Base-by-base conservation (phyloP, 805 yeast species). In the Metschnikowia henanensis region DNA sequence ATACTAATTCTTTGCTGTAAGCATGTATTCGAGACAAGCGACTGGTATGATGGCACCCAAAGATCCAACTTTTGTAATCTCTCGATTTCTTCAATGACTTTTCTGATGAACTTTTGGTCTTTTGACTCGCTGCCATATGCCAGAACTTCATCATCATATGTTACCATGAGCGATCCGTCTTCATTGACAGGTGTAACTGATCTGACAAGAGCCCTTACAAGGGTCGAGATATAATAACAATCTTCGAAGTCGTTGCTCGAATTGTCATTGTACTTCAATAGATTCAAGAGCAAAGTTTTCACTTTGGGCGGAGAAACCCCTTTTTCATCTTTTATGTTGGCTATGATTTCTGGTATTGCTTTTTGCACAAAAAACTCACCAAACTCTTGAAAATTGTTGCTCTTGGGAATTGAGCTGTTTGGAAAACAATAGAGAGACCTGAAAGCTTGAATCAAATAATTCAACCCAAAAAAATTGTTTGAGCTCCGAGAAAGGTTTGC, bases 241-340 rank as follows among this genome's bases (percentile, higher is more conserved):
- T 92, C 98, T 38, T 83, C 79, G 59, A 79, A 92, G 6, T 75
- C 73, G 59, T 92, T 92, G 52, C 77, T 84, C 17, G 87, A 73
- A 59, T 94, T 92, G 53, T 92, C 97, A 58, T 91, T 91, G 65
- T 81, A 92, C 45, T 87, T 78, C 48, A 92, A 68, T 39, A 91
- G 60, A 56, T 83, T 88, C 43, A 91, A 65, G 35, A 92, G 53
- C 45, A 92, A 77, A 31, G 73, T 67, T 55, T 79, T 79, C 8
- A 90, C 73, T 37, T 74, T 80, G 2, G 66, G 50, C 1, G 50
- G 95, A 70, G 72, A 88, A 62, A 66, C 61, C 1, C 88, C 90
- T 26, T 76, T 72, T 22, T 80, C 77, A 57, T 86, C 83, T 39
- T 77, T 74, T 1, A 90, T 76, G 1, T 61, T 54, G 3, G 90